Percentiles rank a stretch among this genome's conserved stretches.
These are phyloP conservation scores for Crithidia brevicula DNA, from an alignment of 208 protist genomes.

Conservation along the genomic window DNA sequence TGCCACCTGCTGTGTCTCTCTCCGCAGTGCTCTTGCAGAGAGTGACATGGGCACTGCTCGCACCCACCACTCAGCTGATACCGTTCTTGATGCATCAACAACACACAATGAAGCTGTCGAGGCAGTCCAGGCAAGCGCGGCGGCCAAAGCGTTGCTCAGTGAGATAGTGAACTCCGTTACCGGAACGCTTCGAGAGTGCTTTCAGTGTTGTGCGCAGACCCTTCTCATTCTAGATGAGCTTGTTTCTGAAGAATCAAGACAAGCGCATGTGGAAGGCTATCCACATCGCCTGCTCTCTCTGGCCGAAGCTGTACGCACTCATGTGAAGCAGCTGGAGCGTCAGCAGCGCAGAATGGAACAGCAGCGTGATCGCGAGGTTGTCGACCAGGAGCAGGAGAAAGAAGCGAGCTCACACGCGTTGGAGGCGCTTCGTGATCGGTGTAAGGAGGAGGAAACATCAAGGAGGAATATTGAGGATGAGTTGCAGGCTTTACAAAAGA, in stretches of 20 bases:
- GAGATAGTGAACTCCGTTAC: neutral
- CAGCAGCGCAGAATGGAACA: neutral
- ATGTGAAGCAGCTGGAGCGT: constrained; percentile 6
- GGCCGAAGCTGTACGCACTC: neutral
- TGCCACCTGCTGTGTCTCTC: neutral
- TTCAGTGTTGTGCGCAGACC: neutral
- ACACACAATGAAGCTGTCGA: too few species aligned
- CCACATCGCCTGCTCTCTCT: neutral
- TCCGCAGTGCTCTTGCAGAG: neutral
- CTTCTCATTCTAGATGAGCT: neutral
- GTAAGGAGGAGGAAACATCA: neutral
- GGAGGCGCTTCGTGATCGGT: neutral
- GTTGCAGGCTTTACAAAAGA: neutral
- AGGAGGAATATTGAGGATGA: neutral
- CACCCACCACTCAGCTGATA: neutral
- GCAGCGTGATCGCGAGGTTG: neutral
- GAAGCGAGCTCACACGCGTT: neutral
- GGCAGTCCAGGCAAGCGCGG: neutral
- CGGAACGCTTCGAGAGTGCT: neutral
- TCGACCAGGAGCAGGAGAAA: neutral
- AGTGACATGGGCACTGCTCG: too few species aligned
- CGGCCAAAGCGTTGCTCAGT: neutral
- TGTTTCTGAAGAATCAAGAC: too few species aligned
- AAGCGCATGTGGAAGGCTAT: neutral
- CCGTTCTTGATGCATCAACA: too few species aligned